Conservation (phyloP, 1,139 yeast genomes). For the Trichomonascaceae sp. region DNA sequence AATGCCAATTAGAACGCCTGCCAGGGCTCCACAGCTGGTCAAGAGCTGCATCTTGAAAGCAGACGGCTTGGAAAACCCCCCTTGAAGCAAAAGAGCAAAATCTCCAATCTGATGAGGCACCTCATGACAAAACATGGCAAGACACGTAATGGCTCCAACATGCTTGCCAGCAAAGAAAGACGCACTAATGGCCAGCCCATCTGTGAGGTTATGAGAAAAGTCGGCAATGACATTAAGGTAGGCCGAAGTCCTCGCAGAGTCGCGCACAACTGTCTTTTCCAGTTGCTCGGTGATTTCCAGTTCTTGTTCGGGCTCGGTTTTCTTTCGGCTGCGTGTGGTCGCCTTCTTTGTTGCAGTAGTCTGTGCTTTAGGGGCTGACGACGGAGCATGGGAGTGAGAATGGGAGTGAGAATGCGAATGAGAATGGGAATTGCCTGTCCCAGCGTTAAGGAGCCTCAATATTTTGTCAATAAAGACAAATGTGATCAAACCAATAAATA, state of each 20-base stretch:
- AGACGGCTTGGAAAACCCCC: slow-evolving; percentile 47
- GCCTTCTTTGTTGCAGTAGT: not conserved
- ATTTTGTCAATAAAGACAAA: slow-evolving; percentile 47
- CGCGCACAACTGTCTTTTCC: not conserved
- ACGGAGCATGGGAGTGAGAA: slow-evolving; percentile 26
- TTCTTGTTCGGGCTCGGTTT: not conserved
- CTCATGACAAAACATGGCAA: slow-evolving; percentile 59
- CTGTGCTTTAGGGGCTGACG: no score
- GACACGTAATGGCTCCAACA: slow-evolving; percentile 50
- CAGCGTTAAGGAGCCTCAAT: slow-evolving; percentile 36
- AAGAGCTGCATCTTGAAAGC: slow-evolving; percentile 52
- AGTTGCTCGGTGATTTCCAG: not conserved
- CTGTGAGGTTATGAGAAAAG: slow-evolving; percentile 55
- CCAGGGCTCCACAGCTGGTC: slow-evolving; percentile 47
- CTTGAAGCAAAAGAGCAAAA: slow-evolving; percentile 50
- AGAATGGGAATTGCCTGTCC: slow-evolving; percentile 21
- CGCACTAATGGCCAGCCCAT: slow-evolving; percentile 56
- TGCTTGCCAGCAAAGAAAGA: slow-evolving; percentile 44
- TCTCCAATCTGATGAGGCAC: slow-evolving; percentile 69
- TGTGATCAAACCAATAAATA: slow-evolving; percentile 42
- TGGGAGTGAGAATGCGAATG: slow-evolving; percentile 27
- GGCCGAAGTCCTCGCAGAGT: slow-evolving; percentile 33
- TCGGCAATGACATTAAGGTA: slow-evolving; percentile 52
- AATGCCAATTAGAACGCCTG: slow-evolving; percentile 53
- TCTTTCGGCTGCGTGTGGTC: not conserved